Conservation (phyloP, 2,329 filamentous ascomycete species). For the Fusarium sp. region DNA sequence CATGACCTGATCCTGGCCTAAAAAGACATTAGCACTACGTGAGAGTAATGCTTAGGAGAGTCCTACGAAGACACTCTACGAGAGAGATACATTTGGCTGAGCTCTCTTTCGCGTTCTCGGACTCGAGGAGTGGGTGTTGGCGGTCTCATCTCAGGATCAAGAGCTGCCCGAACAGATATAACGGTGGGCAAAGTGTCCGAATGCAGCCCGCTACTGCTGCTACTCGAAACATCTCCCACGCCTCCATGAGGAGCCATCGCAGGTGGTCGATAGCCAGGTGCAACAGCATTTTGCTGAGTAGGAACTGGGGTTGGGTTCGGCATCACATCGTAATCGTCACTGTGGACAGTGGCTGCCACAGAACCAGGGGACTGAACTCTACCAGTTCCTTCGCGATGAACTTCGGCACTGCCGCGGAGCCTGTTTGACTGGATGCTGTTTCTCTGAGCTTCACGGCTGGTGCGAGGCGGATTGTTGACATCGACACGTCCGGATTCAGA, state of each 20-base stretch:
- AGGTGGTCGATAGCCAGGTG: neutral
- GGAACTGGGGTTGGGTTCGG: neutral
- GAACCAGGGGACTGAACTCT: conserved; percentile 43
- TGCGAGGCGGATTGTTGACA: neutral
- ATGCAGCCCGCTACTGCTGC: conserved; percentile 4
- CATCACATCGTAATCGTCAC: conserved; percentile 49
- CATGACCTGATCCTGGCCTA: neutral
- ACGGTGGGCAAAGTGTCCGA: conserved; percentile 34
- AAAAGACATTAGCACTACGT: neutral
- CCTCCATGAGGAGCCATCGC: neutral
- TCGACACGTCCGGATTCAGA: neutral
- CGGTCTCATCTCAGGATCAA: conserved; percentile 10
- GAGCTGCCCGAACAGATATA: conserved; percentile 31
- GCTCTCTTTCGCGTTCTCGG: neutral
- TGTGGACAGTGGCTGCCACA: conserved; percentile 51
- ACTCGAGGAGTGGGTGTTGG: neutral
- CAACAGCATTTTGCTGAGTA: neutral
- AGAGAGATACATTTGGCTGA: neutral
- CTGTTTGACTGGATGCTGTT: neutral
- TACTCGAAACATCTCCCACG: neutral
- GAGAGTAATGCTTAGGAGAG: neutral
- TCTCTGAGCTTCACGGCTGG: neutral
- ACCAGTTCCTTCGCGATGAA: neutral
- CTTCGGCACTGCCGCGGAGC: neutral
- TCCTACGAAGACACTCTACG: conserved; percentile 3